Evolutionary conservation across 257 asterid genomes (phyloP).

Genomic region (Henckelia pumila): DNA sequence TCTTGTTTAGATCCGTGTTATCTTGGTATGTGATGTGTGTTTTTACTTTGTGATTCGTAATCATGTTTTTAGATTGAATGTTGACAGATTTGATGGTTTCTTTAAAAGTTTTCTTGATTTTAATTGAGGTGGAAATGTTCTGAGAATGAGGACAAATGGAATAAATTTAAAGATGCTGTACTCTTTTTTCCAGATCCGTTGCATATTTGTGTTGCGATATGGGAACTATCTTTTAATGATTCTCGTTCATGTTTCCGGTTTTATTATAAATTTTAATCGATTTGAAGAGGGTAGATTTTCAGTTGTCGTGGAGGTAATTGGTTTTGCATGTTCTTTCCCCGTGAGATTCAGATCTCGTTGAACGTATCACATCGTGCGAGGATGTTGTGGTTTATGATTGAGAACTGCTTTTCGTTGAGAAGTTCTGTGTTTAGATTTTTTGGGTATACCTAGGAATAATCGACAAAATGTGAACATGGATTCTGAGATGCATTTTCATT

Average conservation of each 20-base stretch:
- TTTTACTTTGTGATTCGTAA: background rate
- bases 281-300: background rate
- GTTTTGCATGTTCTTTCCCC: constrained; percentile 14
- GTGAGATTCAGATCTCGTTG: constrained; percentile 26
- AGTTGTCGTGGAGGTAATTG: background rate
- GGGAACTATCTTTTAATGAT: background rate
- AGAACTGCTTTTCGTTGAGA: background rate
- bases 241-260: background rate
- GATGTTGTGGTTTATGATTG: constrained; percentile 5
- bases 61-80: background rate
- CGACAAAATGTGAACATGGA: background rate
- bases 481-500: background rate
- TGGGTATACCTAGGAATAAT: background rate
- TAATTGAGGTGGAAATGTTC: background rate
- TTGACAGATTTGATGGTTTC: background rate
- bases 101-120: background rate
- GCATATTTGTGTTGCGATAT: background rate
- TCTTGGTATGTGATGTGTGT: background rate
- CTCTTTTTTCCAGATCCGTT: background rate
- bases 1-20: constrained; percentile 23
- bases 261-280: too few relatives aligned
- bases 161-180: background rate
- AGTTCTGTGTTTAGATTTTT: background rate
- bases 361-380: background rate
- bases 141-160: background rate